These are phyloP conservation scores for Fusarium metavorans DNA, from an alignment of 2,329 filamentous ascomycete species.

Conservation along the genomic window DNA sequence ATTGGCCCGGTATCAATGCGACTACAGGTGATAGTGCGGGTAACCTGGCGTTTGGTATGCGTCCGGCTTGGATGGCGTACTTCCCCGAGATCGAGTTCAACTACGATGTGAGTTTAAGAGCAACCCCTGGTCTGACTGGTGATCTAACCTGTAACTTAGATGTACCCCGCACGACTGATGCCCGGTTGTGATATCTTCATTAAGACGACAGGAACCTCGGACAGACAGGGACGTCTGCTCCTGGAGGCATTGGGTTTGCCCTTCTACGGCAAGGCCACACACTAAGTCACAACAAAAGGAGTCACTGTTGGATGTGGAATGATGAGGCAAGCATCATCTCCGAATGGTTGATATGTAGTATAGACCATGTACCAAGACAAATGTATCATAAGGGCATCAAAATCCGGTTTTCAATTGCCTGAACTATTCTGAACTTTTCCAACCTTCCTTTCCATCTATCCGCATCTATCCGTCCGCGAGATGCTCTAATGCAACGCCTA, in stretches of 20 bases:
- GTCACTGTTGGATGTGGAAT: constrained; percentile 11
- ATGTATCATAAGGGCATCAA: constrained; percentile 49
- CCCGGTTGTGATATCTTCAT: constrained; percentile 87
- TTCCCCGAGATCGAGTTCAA: constrained; percentile 97
- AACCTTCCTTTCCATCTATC: constrained; percentile 10
- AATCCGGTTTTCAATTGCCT: constrained; percentile 29
- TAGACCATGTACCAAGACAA: constrained; percentile 51
- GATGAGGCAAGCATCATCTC: constrained; percentile 29
- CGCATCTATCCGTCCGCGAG: constrained; percentile 1
- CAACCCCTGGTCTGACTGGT: not conserved
- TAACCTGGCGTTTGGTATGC: constrained; percentile 87
- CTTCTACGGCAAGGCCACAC: constrained; percentile 79
- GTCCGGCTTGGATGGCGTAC: constrained; percentile 78
- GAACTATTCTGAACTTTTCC: constrained; percentile 27
- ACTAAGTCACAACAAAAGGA: constrained; percentile 42
- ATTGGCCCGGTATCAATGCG: constrained; percentile 80
- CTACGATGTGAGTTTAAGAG: constrained; percentile 79
- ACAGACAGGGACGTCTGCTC: constrained; percentile 85
- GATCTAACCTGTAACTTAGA: constrained; percentile 51
- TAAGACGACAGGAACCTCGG: constrained; percentile 85
- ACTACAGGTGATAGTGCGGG: constrained; percentile 86
- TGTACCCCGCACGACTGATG: constrained; percentile 78
- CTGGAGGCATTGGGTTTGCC: constrained; percentile 65
- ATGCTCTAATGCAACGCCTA: constrained; percentile 39
- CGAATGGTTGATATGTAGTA: constrained; percentile 43